phyloP scores from a whole-genome alignment of 331 rosid genomes.

The Cydonia oblonga region DNA sequence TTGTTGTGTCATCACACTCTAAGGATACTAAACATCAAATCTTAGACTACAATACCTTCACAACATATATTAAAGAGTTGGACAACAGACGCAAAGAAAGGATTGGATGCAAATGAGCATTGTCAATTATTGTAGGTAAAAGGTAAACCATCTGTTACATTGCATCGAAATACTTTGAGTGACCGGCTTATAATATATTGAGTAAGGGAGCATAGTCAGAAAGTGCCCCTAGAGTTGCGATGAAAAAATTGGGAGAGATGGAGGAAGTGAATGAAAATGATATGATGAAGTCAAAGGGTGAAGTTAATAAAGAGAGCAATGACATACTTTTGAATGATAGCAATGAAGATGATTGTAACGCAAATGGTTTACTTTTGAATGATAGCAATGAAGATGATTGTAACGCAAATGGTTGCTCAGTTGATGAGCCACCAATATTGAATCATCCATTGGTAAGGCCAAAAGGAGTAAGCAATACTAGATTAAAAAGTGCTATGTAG shows the following conservation, averaged over 20 bases:
- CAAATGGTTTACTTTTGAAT: neutral
- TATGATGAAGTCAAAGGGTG: neutral
- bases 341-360: neutral
- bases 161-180: neutral
- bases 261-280: neutral
- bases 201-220: neutral
- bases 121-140: neutral
- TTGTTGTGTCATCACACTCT: neutral
- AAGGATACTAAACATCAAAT: neutral
- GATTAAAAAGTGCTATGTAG: neutral
- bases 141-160: neutral
- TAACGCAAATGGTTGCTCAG: too few relatives aligned
- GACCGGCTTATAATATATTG: neutral
- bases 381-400: neutral
- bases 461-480: neutral
- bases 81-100: neutral
- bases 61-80: neutral
- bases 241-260: neutral
- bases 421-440: neutral
- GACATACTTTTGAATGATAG: neutral
- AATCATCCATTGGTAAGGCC: neutral
- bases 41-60: neutral
- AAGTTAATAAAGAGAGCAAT: neutral
- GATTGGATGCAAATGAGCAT: neutral
- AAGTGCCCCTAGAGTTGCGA: neutral